Evolutionary conservation across 495 filamentous ascomycete genomes (phyloP).

Genomic region (Haplographium delicatum): DNA sequence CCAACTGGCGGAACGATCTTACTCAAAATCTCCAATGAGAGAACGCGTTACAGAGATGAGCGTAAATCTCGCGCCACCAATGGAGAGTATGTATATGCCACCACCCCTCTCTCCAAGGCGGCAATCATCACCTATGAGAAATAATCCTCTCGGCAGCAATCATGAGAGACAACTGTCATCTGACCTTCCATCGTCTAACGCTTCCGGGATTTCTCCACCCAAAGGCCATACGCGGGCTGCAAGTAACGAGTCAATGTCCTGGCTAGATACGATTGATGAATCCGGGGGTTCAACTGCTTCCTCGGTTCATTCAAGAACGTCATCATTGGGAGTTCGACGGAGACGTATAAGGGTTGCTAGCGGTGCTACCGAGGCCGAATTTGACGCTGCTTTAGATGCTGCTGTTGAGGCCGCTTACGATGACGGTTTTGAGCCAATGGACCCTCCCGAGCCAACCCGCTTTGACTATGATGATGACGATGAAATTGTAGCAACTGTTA

Average conservation of each 20-base stretch:
- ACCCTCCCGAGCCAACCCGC: constrained; percentile 36
- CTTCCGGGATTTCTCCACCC: constrained; percentile 10
- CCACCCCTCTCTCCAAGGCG: constrained; percentile 60
- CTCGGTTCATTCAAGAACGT: constrained; percentile 76
- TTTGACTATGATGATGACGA: constrained; percentile 35
- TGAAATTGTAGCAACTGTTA: constrained; percentile 51
- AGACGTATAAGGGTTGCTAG: constrained; percentile 61
- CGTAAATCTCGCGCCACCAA: constrained; percentile 34
- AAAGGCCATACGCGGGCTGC: constrained; percentile 47
- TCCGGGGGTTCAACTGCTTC: constrained; percentile 76
- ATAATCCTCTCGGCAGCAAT: constrained; percentile 28
- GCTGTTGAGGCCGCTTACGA: constrained; percentile 96
- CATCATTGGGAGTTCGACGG: constrained; percentile 60
- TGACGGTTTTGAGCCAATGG: constrained; percentile 79
- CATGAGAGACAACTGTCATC: constrained; percentile 37
- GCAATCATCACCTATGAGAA: constrained; percentile 37
- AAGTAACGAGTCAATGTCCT: constrained; percentile 78
- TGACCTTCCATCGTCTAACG: constrained; percentile 29
- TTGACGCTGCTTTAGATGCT: constrained; percentile 91
- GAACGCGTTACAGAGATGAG: constrained; percentile 33
- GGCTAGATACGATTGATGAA: constrained; percentile 96
- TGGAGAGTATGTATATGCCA: constrained; percentile 52
- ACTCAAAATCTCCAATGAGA: constrained; percentile 39
- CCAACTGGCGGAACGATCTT: constrained; percentile 37
- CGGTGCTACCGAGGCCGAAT: constrained; percentile 81